Evolutionary conservation across 2,329 filamentous ascomycete genomes (phyloP), one percentile per base, ranked within the genome.

Genomic region (Ophiostoma populinum): DNA sequence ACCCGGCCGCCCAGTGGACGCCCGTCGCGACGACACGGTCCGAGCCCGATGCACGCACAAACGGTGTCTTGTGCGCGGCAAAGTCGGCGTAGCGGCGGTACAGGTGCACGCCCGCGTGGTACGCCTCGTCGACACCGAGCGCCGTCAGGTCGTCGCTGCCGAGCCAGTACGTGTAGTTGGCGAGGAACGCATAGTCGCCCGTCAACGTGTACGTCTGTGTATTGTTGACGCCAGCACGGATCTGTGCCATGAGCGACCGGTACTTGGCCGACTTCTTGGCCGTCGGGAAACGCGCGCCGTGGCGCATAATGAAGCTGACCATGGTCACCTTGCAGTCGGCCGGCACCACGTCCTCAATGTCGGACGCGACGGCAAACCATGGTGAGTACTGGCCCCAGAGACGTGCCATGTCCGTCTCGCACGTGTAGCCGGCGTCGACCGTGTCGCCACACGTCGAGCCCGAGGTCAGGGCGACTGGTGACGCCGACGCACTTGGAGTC

Each of bases 321-420:
- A 92, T 38, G 3, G 74, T 87, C 44, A 87, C 57, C 7, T 68
- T 57, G 55, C 86, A 93, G 15, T 60, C 62, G 1, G 58, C 45
- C 0, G 83, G 83, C 1, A 78, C 19, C 25, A n/a, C 16, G 29
- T 33, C 22, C 5, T 9, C 5, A 12, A 34, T 15, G 3, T 36
- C 41, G 1, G 78, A 83, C 6, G 74, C 66, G 0, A 86, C 75
- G 1, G 75, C 66, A 55, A 80, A 93, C 57, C 74, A 92, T 2
- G 85, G 81, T 13, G 82, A 79, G 53, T 93, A 93, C 52, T 87
- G 83, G 38, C 85, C 86, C 82, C 83, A 92, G 38, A 62, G 66
- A 44, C 73, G 77, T 2, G 73, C 70, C 29, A 76, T 64, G 21
- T 65, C 51, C 4, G 66, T 54, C 31, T 63, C 61, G 53, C 79